Conservation (phyloP, 768 basidiomycete genomes). For the Rhizopogon salebrosus region DNA sequence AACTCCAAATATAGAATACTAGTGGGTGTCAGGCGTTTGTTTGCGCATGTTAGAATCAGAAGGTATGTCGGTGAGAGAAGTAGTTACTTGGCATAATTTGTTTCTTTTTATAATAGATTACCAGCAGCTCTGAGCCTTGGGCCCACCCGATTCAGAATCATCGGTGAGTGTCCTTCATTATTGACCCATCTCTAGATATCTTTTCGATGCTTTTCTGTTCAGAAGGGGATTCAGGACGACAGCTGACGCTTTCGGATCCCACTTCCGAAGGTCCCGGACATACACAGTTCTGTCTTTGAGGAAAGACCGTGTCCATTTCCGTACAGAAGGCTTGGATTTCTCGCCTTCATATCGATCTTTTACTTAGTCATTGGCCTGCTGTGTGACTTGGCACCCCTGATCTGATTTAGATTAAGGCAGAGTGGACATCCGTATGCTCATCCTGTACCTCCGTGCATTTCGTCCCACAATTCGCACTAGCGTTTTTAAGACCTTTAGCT, state of each 20-base stretch:
- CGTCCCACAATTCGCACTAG: constrained; percentile 17
- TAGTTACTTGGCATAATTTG: neutral
- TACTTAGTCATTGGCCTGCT: constrained; percentile 9
- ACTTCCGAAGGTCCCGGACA: neutral
- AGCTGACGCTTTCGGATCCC: constrained; percentile 1
- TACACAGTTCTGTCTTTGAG: neutral
- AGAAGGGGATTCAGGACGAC: constrained; percentile 1
- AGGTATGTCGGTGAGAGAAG: constrained; percentile 5
- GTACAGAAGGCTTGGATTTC: constrained; percentile 4
- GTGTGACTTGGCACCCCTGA: constrained; percentile 28
- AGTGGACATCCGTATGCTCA: constrained; percentile 12
- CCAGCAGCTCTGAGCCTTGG: neutral
- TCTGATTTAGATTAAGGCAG: constrained; percentile 19
- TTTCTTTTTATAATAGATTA: neutral
- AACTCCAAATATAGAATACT: neutral
- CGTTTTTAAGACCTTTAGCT: constrained; percentile 17
- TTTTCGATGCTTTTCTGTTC: neutral
- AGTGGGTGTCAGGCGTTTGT: constrained; percentile 15
- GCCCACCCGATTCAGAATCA: neutral
- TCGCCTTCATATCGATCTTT: constrained; percentile 14
- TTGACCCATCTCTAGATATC: neutral
- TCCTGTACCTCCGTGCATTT: constrained; percentile 7
- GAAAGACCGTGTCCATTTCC: constrained; percentile 2
- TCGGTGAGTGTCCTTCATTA: neutral
- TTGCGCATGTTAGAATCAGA: constrained; percentile 23